phyloP scores from a whole-genome alignment of 1,284 basidiomycete species.

The Testicularia cyperi region DNA sequence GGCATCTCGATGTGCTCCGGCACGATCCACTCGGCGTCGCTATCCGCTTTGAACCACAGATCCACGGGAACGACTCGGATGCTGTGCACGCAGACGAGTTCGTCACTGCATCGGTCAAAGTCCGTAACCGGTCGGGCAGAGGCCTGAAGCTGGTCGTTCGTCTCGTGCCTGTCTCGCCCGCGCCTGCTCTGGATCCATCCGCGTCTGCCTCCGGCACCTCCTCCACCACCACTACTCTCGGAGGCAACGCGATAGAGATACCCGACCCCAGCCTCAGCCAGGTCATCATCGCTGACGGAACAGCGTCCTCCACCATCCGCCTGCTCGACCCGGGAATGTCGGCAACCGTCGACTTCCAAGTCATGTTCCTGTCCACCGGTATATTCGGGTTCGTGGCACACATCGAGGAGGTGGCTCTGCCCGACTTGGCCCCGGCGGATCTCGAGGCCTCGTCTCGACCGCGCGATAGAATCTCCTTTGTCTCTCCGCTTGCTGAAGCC shows the following conservation, averaged over 20 bases:
- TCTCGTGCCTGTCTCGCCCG: constrained; percentile 15
- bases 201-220: constrained; percentile 3
- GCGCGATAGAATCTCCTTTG: neutral
- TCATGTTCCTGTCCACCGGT: constrained; percentile 15
- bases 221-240: too few species aligned
- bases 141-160: constrained; percentile 18
- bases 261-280: neutral
- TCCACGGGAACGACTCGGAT: neutral
- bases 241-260: neutral
- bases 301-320: neutral
- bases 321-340: neutral
- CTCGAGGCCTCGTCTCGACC: too few species aligned
- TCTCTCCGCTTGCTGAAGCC: neutral
- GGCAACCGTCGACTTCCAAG: neutral
- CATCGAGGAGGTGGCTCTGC: constrained; percentile 7
- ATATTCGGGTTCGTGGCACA: constrained; percentile 13
- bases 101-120: neutral
- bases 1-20: too few species aligned
- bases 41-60: too few species aligned
- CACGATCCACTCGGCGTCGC: too few species aligned
- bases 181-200: neutral
- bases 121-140: constrained; percentile 11
- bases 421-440: neutral
- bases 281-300: constrained; percentile 15
- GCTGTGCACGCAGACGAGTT: constrained; percentile 8